Percentiles rank a stretch among this genome's conserved stretches.
phyloP scores from a whole-genome alignment of 2,329 filamentous ascomycete genomes.

The Fusarium ambrosium region DNA sequence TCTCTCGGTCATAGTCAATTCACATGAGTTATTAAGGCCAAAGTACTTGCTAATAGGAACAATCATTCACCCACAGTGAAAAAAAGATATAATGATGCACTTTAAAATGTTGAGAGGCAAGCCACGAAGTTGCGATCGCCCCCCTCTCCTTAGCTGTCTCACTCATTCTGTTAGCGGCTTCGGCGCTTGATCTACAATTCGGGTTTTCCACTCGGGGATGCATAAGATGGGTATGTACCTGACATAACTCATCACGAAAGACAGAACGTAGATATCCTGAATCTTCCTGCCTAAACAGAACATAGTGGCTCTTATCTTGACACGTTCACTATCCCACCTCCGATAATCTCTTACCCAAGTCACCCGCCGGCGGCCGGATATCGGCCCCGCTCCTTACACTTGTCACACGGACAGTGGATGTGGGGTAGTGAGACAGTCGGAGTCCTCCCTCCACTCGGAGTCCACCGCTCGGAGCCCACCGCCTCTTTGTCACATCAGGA shows the following conservation, averaged over 20 bases:
- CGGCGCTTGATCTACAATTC: not conserved
- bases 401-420: conserved; percentile 31
- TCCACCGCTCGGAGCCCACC: conserved; percentile 38
- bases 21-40: not conserved
- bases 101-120: not conserved
- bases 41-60: not conserved
- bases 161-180: not conserved
- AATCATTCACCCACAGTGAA: not conserved
- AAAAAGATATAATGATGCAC: not conserved
- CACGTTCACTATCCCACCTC: not conserved
- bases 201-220: not conserved
- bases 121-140: not conserved
- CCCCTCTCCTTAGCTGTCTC: not conserved
- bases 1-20: not conserved
- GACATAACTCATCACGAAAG: not conserved
- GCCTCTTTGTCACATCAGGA: conserved; percentile 21
- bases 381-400: conserved; percentile 23
- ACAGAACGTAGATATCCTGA: not conserved
- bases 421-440: conserved; percentile 30
- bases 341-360: not conserved
- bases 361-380: not conserved
- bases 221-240: not conserved
- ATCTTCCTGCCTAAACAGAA: not conserved
- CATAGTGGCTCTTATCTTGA: not conserved
- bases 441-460: conserved; percentile 24